Percentiles rank a stretch among this genome's conserved stretches.
phyloP scores from a whole-genome alignment of 495 filamentous ascomycete genomes.

The Penicillium tannophilum region DNA sequence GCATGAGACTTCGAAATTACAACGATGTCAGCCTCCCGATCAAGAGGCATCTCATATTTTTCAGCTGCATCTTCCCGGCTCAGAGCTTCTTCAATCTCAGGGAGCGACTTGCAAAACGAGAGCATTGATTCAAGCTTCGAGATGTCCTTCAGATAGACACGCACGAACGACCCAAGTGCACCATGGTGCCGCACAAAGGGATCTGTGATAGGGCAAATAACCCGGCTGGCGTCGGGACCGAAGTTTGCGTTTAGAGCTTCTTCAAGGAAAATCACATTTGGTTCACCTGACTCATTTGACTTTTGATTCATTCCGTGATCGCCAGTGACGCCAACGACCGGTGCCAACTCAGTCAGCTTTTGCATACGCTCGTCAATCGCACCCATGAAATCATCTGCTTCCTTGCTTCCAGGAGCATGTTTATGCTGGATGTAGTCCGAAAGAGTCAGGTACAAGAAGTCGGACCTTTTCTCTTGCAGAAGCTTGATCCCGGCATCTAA shows the following conservation, averaged over 20 bases:
- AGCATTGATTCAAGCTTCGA: constrained; percentile 14
- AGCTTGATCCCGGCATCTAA: constrained; percentile 43
- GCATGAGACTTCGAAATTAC: constrained; percentile 32
- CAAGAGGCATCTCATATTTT: constrained; percentile 34
- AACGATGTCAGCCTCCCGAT: constrained; percentile 39
- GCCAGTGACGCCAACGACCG: constrained; percentile 35
- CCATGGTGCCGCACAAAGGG: constrained; percentile 41
- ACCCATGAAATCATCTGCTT: constrained; percentile 35
- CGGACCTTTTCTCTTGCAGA: constrained; percentile 33
- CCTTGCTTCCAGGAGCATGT: constrained; percentile 32
- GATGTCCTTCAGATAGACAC: constrained; percentile 30
- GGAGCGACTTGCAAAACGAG: constrained; percentile 20
- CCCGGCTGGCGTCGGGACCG: constrained; percentile 25
- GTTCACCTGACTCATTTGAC: constrained; percentile 27
- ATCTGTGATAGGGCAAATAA: constrained; percentile 45
- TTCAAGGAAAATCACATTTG: constrained; percentile 40
- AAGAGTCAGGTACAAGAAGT: constrained; percentile 44
- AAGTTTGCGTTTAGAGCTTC: constrained; percentile 31
- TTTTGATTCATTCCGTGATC: constrained; percentile 44
- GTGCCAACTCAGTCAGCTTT: constrained; percentile 23
- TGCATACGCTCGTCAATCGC: constrained; percentile 32
- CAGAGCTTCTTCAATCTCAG: constrained; percentile 33
- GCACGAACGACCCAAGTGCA: constrained; percentile 39
- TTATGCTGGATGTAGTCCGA: constrained; percentile 44
- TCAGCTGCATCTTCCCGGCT: constrained; percentile 29